A percentile compares a stretch with the other conserved stretches of the same genome.
Evolutionary conservation across 2,329 filamentous ascomycete genomes (phyloP).

Genomic region (Xylaria sp.): DNA sequence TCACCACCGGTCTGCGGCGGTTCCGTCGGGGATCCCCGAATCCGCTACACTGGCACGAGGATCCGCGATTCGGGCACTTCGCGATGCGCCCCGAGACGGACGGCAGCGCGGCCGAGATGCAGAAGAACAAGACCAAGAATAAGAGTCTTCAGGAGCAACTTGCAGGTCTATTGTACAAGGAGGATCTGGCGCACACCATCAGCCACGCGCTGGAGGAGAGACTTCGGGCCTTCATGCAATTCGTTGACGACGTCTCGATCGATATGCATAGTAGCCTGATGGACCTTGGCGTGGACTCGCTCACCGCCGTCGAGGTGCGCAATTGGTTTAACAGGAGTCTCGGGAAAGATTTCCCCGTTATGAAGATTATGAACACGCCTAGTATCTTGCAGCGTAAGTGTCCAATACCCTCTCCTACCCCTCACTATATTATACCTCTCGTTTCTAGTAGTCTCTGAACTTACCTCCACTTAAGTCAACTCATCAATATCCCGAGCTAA

Average conservation of each 20-base stretch:
- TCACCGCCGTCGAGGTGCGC: slow-evolving; percentile 56
- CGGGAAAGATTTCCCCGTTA: slow-evolving; percentile 48
- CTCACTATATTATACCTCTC: not conserved
- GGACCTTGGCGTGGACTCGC: slow-evolving; percentile 57
- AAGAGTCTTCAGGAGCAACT: slow-evolving; percentile 49
- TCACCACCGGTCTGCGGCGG: slow-evolving; percentile 56
- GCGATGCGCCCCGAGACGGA: slow-evolving; percentile 41
- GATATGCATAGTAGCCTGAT: slow-evolving; percentile 49
- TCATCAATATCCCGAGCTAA: slow-evolving; percentile 3
- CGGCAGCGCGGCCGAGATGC: slow-evolving; percentile 6
- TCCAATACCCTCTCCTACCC: not conserved
- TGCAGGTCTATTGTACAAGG: slow-evolving; percentile 37
- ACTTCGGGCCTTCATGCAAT: slow-evolving; percentile 50
- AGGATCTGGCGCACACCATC: slow-evolving; percentile 46
- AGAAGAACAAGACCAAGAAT: slow-evolving; percentile 5
- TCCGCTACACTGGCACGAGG: slow-evolving; percentile 56
- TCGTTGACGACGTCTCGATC: slow-evolving; percentile 46
- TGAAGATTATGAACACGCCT: slow-evolving; percentile 48
- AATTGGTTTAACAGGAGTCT: slow-evolving; percentile 53
- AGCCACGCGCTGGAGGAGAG: slow-evolving; percentile 45
- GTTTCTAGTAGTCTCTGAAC: not conserved
- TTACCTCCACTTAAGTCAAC: not conserved
- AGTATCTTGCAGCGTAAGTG: slow-evolving; percentile 41
- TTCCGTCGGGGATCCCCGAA: slow-evolving; percentile 49
- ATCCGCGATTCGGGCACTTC: slow-evolving; percentile 58